Base-by-base conservation (phyloP, 2,329 filamentous ascomycete genomes). In the Aspergillus niger region DNA sequence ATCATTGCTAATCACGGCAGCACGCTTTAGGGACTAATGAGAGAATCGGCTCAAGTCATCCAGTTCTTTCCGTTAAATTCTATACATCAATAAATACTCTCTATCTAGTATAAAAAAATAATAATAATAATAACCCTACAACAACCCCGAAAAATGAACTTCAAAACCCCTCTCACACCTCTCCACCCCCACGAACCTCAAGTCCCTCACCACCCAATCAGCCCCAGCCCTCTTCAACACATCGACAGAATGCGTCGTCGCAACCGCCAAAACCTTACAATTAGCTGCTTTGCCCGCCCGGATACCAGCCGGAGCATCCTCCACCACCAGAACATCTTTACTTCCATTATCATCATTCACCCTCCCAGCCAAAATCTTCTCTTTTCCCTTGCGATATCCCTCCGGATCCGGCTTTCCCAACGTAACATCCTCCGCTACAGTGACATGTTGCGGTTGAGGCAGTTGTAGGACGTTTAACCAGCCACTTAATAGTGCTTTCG, bases 331-430 rank as follows among this genome's bases (percentile, higher is more conserved):
- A 20, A 55, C 39, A 10, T 55, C 53, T 4, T 17, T 20, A 3
- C 4, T 17, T 24, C 20, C n/a, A 3, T 11, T 11, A 36, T 39
- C 8, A 15, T 5, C 15, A 17, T 44, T 24, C 13, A 15, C 11
- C 32, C 5, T 36, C 1, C 10, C 22, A 36, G 39, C 28, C 55
- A 57, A 22, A n/a, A 50, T n/a, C 13, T 28, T 36, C 20, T 17
- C 26, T 22, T 49, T 39, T 2, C 43, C 55, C 30, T 36, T 50
- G n/a, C 11, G 28, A 57, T 55, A 59, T 6, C 57, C 57, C 15
- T 59, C 57, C 6, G 57, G 57, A 36, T 59, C 51, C 4, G 57
- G 51, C 24, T 59, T 59, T 17, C 57, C 57, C 2, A 43, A 3
- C 7, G 32, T 50, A 3, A 59, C 57, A 59, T 59, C 57, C 10